Percentiles rank a stretch among this genome's conserved stretches.
Evolutionary conservation across 345 rosid genomes (phyloP).

Genomic region (Rhizophora mangle): DNA sequence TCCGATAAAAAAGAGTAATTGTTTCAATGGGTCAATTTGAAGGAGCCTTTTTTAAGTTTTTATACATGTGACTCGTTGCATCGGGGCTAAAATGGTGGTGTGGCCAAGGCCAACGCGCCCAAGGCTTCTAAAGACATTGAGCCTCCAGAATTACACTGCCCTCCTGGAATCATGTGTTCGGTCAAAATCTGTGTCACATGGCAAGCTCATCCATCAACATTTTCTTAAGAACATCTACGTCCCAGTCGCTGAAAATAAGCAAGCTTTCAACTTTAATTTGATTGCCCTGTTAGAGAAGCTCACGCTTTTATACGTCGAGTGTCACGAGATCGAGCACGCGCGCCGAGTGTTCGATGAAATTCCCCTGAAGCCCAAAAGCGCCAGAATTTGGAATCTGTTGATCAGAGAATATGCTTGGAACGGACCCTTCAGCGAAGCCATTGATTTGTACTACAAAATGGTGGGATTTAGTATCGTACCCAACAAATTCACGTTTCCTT

Average conservation of each 20-base stretch:
- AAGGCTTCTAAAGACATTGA: not conserved
- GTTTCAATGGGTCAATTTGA: too few relatives aligned
- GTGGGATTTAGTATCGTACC: constrained; percentile 32
- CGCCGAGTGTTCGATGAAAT: constrained; percentile 48
- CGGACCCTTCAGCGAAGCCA: constrained; percentile 33
- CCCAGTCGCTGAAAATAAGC: not conserved
- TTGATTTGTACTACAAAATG: constrained; percentile 46
- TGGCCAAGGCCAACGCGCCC: not conserved
- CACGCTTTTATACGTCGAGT: constrained; percentile 14
- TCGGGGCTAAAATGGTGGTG: too few relatives aligned
- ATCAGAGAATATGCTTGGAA: constrained; percentile 48
- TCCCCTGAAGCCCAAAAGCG: constrained; percentile 30
- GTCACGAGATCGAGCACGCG: constrained; percentile 32
- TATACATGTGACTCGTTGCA: too few relatives aligned
- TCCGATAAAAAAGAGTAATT: too few relatives aligned
- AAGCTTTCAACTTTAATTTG: not conserved
- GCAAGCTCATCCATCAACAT: constrained; percentile 22
- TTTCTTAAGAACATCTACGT: constrained; percentile 5
- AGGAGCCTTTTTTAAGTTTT: too few relatives aligned
- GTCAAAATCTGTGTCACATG: constrained; percentile 14
- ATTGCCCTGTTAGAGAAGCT: constrained; percentile 25
- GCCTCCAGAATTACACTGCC: not conserved
- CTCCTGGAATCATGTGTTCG: constrained; percentile 12
- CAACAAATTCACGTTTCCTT: constrained; percentile 49
- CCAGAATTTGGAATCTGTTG: constrained; percentile 44